A percentile compares a stretch with the other conserved stretches of the same genome.
Evolutionary conservation across 768 basidiomycete genomes (phyloP).

Genomic region (Heimioporus sp.): DNA sequence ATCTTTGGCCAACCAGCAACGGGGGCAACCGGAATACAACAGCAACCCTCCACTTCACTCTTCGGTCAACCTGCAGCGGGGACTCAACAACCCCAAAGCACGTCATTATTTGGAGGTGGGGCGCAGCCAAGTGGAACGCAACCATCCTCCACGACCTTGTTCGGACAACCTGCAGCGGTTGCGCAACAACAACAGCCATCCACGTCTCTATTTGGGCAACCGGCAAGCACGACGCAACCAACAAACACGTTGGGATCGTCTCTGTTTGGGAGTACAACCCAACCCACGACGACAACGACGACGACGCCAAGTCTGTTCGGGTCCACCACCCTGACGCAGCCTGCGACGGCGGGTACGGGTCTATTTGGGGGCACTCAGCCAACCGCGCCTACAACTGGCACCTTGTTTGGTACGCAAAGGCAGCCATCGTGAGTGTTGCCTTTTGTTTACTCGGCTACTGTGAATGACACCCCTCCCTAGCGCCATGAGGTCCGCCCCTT

Average conservation of each 20-base stretch:
- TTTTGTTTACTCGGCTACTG: neutral
- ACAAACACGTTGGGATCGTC: conserved; percentile 30
- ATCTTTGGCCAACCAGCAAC: conserved; percentile 16
- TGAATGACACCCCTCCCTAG: conserved; percentile 5
- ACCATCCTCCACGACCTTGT: conserved; percentile 15
- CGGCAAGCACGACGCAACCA: conserved; percentile 21
- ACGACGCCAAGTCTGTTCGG: conserved; percentile 17
- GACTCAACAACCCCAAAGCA: conserved; percentile 19
- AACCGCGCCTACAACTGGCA: conserved; percentile 4
- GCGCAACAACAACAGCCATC: conserved; percentile 38
- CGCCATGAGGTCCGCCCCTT: conserved; percentile 26
- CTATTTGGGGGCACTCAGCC: too few relatives aligned
- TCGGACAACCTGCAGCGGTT: conserved; percentile 29
- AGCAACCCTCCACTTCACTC: conserved; percentile 18
- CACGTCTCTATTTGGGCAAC: conserved; percentile 38
- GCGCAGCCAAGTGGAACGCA: conserved; percentile 13
- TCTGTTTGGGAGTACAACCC: conserved; percentile 27
- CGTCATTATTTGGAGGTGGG: conserved; percentile 29
- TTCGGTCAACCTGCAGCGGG: conserved; percentile 31
- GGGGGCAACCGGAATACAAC: conserved; percentile 19
- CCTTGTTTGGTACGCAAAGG: conserved; percentile 30
- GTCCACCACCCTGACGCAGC: conserved; percentile 19
- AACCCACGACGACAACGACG: conserved; percentile 7
- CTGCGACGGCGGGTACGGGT: conserved; percentile 4
- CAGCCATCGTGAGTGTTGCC: conserved; percentile 28